Percentiles rank a stretch among this genome's conserved stretches.
Conservation (phyloP, 441 rosid genomes). For the Populus hybrid region DNA sequence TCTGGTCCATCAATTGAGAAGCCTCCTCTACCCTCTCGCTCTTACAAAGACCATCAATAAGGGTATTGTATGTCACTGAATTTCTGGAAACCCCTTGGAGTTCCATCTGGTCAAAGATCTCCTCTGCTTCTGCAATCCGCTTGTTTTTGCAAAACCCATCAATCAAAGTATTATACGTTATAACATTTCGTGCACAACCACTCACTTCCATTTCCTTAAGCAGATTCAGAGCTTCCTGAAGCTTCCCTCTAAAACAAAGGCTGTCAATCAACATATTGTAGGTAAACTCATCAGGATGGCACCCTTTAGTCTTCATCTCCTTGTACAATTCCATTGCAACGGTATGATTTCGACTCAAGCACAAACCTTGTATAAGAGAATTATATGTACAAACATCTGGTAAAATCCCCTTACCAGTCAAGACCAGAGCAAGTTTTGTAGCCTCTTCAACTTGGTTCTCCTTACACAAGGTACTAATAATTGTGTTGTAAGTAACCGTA, state of each 20-base stretch:
- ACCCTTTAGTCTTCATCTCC: constrained; percentile 83
- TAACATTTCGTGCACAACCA: constrained; percentile 70
- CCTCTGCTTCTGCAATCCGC: constrained; percentile 74
- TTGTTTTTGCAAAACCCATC: constrained; percentile 83
- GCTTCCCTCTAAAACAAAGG: constrained; percentile 61
- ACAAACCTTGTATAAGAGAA: constrained; percentile 81
- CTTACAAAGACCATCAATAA: constrained; percentile 85
- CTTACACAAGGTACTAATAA: constrained; percentile 78
- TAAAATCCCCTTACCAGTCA: constrained; percentile 69
- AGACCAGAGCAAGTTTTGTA: constrained; percentile 55
- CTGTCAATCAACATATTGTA: constrained; percentile 80
- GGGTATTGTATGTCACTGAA: constrained; percentile 79
- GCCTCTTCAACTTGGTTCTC: constrained; percentile 86
- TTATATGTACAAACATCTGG: constrained; percentile 78
- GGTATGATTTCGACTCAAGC: constrained; percentile 49
- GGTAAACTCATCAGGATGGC: constrained; percentile 80
- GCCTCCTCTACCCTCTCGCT: constrained; percentile 79
- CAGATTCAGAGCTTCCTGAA: constrained; percentile 60
- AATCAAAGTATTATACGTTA: constrained; percentile 87
- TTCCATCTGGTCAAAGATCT: constrained; percentile 94
- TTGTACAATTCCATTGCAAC: constrained; percentile 62
- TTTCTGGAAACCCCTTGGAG: constrained; percentile 82
- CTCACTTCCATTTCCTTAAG: constrained; percentile 78
- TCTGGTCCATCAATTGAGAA: constrained; percentile 86
- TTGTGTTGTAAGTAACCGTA: constrained; percentile 74